phyloP scores from a whole-genome alignment of 2,329 filamentous ascomycete species.

The Diaporthe citri region DNA sequence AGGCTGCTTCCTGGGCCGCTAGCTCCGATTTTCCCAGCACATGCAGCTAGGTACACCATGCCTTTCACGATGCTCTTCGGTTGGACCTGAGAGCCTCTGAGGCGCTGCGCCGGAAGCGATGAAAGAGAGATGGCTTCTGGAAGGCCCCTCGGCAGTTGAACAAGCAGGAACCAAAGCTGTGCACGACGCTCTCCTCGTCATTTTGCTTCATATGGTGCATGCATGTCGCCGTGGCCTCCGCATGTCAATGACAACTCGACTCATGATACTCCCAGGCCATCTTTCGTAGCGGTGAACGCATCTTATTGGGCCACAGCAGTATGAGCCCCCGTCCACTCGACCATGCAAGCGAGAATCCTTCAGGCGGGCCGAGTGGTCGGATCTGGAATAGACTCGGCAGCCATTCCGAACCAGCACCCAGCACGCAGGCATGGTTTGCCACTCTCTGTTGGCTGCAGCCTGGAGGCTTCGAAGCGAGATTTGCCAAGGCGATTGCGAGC shows the following conservation, averaged over 20 bases:
- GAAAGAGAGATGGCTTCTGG: too few relatives aligned
- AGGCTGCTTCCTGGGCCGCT: not conserved
- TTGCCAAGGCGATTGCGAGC: conserved; percentile 8
- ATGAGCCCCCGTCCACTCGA: not conserved
- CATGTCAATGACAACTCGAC: not conserved
- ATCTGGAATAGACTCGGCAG: conserved; percentile 20
- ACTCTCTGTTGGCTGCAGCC: conserved; percentile 15
- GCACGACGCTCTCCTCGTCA: not conserved
- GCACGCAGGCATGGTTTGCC: not conserved
- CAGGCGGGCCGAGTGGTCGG: conserved; percentile 12
- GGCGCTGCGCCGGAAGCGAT: not conserved
- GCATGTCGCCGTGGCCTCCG: not conserved
- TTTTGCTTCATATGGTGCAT: not conserved
- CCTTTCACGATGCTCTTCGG: not conserved
- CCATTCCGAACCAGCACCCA: not conserved
- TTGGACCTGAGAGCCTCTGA: not conserved
- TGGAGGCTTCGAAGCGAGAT: conserved; percentile 11
- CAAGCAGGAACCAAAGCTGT: not conserved
- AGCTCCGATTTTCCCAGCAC: not conserved
- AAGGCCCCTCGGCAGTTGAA: too few relatives aligned
- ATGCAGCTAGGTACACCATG: not conserved
- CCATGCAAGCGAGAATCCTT: conserved; percentile 23
- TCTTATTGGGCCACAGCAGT: not conserved
- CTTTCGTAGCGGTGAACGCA: not conserved
- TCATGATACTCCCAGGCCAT: not conserved